phyloP scores from a whole-genome alignment of 2,329 filamentous ascomycete species.

The Sporothrix globosa region DNA sequence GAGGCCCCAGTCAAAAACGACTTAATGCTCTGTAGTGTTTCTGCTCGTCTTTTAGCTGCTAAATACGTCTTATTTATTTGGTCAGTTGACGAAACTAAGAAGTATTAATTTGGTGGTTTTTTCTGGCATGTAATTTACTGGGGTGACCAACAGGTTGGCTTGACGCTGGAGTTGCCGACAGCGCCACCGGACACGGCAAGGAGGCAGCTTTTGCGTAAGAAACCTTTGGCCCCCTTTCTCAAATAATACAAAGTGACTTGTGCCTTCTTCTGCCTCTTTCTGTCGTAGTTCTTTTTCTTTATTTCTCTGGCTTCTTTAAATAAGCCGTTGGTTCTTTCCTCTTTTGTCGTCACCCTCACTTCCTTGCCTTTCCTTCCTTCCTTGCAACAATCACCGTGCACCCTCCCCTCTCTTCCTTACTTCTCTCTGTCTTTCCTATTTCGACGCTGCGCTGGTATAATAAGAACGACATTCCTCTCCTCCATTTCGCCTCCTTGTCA shows the following conservation, averaged over 20 bases:
- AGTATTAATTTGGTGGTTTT: not conserved
- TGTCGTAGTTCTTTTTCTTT: not conserved
- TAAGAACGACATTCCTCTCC: not conserved
- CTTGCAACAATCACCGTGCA: not conserved
- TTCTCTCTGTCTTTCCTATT: constrained; percentile 3
- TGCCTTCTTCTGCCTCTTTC: not conserved
- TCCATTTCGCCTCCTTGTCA: not conserved
- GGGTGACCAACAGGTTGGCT: not conserved
- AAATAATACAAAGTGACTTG: constrained; percentile 6
- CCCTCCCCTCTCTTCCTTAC: not conserved
- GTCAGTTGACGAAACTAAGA: not conserved
- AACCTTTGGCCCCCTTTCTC: not conserved
- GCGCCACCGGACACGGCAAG: constrained; percentile 27
- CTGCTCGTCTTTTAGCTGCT: constrained; percentile 14
- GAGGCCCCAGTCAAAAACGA: constrained; percentile 9
- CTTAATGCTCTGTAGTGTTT: not conserved
- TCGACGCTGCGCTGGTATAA: not conserved
- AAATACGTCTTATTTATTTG: not conserved
- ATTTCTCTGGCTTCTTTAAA: not conserved
- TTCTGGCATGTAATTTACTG: not conserved
- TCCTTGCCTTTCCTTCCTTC: not conserved
- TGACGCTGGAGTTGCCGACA: constrained; percentile 19
- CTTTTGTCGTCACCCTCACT: constrained; percentile 13
- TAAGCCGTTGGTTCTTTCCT: constrained; percentile 11
- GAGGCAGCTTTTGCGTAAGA: constrained; percentile 24